Evolutionary conservation across 2,329 filamentous ascomycete species (phyloP), one percentile per base, ranked within the genome.

Genomic region (Bimuria novae-zelandiae): DNA sequence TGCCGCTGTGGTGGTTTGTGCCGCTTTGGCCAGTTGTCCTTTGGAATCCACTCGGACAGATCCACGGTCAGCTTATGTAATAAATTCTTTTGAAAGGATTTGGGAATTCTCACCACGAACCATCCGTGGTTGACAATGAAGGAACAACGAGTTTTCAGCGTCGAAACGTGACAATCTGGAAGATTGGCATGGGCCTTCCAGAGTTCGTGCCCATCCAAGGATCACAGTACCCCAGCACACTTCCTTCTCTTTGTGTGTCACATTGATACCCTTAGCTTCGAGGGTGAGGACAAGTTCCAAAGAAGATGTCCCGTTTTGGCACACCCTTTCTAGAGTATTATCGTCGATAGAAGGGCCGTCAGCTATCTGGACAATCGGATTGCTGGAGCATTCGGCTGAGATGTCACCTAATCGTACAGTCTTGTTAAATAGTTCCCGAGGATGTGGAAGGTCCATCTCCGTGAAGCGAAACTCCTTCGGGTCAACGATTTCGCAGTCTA

Each of bases 101-200:
- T 8, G 37, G 19, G 11, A 23, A 22, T 5, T 23, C 37, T 49
- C 8, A 1, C 69, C 75, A 1, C 62, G 67, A 0, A 57, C 17
- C 1, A 79, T n/a, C 4, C 33, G 56, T 1, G 74, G 73, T 4
- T 52, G 63, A 40, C 79, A 81, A 3, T 65, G 56, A 1, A 79
- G 56, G 21, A 76, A 72, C 0, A 63, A 52, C 10, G 62, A 57
- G 25, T 63, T 61, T 1, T 53, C 50, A 0, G 39, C 16, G 35
- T 57, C 36, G 11, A 62, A 21, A 0, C 35, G 19, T 51, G 16
- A 32, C 37, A 8, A 46, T 25, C 14, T 22, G 16, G 4, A 8
- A 1, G n/a, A 8, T 17, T 48, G 42, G 32, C 68, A 69, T 0
- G 55, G 39, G 1, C 62, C 57, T 7, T 55, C 12, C 7, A 45